phyloP scores from a whole-genome alignment of 805 yeast genomes.

The Metschnikowia chrysomelidarum region DNA sequence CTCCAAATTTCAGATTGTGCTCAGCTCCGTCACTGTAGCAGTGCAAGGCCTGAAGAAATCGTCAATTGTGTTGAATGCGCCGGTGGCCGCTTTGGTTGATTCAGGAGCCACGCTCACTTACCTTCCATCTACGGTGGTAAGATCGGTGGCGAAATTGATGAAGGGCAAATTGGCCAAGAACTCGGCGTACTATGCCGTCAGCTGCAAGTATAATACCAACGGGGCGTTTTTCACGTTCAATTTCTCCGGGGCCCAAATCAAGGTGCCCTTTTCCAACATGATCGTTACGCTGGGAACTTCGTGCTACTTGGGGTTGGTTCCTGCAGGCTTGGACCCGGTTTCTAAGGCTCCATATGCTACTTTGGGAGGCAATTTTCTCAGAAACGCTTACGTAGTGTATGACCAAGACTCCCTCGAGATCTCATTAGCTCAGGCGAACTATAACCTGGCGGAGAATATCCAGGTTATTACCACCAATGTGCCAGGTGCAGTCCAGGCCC shows the following conservation, averaged over 20 bases:
- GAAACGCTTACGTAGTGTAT: slow-evolving; percentile 62
- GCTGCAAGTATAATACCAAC: slow-evolving; percentile 11
- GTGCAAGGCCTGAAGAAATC: slow-evolving; percentile 16
- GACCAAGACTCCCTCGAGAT: slow-evolving; percentile 57
- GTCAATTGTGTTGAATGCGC: slow-evolving; percentile 4
- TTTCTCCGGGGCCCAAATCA: slow-evolving; percentile 56
- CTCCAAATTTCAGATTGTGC: slow-evolving; percentile 46
- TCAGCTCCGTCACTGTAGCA: slow-evolving; percentile 35
- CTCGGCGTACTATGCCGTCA: slow-evolving; percentile 7
- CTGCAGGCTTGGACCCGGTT: slow-evolving; percentile 19
- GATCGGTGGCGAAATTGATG: slow-evolving; percentile 13
- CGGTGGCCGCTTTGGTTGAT: slow-evolving; percentile 36
- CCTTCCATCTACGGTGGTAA: slow-evolving; percentile 38
- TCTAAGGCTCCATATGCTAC: slow-evolving; percentile 55
- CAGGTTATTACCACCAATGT: slow-evolving; percentile 44
- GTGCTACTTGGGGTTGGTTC: slow-evolving; percentile 29
- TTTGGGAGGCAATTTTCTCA: slow-evolving; percentile 64
- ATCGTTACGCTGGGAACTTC: slow-evolving; percentile 17
- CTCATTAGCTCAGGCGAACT: slow-evolving; percentile 47
- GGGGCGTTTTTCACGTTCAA: slow-evolving; percentile 29
- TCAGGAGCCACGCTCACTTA: slow-evolving; percentile 53
- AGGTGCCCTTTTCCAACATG: slow-evolving; percentile 43
- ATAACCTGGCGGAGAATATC: slow-evolving; percentile 34
- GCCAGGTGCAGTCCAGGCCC: slow-evolving; percentile 52
- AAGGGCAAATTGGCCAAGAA: neutral